These are phyloP conservation scores for Lepidium campestre DNA, from an alignment of 441 rosid genomes.

Conservation along the genomic window DNA sequence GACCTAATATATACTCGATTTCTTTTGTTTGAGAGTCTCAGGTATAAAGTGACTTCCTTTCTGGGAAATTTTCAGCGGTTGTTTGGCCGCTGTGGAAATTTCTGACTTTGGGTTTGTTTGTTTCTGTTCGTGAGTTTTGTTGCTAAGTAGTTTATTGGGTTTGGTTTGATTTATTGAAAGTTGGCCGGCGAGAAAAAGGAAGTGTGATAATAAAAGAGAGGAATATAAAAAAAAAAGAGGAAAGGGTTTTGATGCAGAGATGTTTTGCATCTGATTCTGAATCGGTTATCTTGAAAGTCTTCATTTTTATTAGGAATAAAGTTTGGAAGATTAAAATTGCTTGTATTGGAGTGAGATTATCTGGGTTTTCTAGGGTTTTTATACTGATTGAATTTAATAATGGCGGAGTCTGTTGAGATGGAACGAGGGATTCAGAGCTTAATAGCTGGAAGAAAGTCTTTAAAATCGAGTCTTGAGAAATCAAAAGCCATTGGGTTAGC, in stretches of 20 bases:
- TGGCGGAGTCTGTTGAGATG: slow-evolving; percentile 42
- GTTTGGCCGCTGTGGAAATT: slow-evolving; percentile 18
- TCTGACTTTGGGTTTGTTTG: slow-evolving; percentile 16
- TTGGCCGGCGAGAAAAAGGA: not conserved
- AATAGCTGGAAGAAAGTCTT: slow-evolving; percentile 59
- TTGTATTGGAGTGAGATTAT: slow-evolving; percentile 12
- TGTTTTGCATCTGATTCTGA: slow-evolving; percentile 14
- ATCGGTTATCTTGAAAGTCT: slow-evolving; percentile 9
- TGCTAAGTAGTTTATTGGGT: not conserved
- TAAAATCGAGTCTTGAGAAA: slow-evolving; percentile 73
- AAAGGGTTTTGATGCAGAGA: not conserved
- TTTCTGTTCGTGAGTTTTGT: not conserved
- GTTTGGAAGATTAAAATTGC: not conserved
- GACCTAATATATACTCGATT: not conserved
- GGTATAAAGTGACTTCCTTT: slow-evolving; percentile 25
- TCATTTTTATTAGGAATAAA: not conserved
- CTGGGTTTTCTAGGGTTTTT: slow-evolving; percentile 25
- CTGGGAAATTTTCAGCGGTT: not conserved
- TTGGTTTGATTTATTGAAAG: slow-evolving; percentile 33
- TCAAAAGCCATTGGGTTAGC: slow-evolving; percentile 58
- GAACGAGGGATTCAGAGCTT: slow-evolving; percentile 38
- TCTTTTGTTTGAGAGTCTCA: not conserved
- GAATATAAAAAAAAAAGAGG: slow-evolving; percentile 5
- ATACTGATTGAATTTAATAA: slow-evolving; percentile 14
- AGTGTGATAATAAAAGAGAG: slow-evolving; percentile 10